phyloP scores from a whole-genome alignment of 2,329 filamentous ascomycete genomes.

The Hymenoscyphus fraxineus region DNA sequence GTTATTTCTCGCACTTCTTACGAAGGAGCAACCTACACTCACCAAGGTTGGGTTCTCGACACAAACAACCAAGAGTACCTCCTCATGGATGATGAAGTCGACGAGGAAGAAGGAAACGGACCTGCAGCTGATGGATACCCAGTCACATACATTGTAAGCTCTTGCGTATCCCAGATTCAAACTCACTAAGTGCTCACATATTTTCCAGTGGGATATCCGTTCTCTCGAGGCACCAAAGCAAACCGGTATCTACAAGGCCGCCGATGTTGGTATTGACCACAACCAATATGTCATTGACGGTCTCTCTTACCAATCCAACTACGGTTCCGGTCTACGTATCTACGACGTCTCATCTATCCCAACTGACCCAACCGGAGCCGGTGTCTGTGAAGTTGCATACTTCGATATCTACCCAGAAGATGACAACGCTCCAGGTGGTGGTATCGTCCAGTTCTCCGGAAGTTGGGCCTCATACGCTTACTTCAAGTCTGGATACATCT shows the following conservation, averaged over 20 bases:
- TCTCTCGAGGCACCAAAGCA: conserved; percentile 39
- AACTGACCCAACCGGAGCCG: conserved; percentile 32
- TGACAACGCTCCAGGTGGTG: conserved; percentile 28
- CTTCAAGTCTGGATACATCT: conserved; percentile 40
- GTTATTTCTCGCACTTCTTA: conserved; percentile 45
- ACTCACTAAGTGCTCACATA: neutral
- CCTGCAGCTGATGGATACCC: conserved; percentile 43
- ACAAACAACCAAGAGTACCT: conserved; percentile 10
- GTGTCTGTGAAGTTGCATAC: conserved; percentile 40
- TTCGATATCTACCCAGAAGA: conserved; percentile 34
- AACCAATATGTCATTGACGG: conserved; percentile 45
- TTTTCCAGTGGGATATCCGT: conserved; percentile 39
- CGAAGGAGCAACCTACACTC: conserved; percentile 47
- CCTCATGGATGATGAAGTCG: conserved; percentile 28
- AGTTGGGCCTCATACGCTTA: conserved; percentile 41
- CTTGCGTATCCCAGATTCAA: neutral
- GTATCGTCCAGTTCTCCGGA: conserved; percentile 41
- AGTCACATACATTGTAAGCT: conserved; percentile 43
- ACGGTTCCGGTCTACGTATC: conserved; percentile 45
- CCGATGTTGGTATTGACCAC: conserved; percentile 41
- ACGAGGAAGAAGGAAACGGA: conserved; percentile 43
- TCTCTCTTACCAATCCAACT: conserved; percentile 46
- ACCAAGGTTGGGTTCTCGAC: conserved; percentile 42
- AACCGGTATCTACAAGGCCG: conserved; percentile 41
- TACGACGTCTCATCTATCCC: conserved; percentile 38